These are phyloP conservation scores for Phytopythium mirpurense DNA, from an alignment of 352 stramenopile genomes.

Conservation along the genomic window DNA sequence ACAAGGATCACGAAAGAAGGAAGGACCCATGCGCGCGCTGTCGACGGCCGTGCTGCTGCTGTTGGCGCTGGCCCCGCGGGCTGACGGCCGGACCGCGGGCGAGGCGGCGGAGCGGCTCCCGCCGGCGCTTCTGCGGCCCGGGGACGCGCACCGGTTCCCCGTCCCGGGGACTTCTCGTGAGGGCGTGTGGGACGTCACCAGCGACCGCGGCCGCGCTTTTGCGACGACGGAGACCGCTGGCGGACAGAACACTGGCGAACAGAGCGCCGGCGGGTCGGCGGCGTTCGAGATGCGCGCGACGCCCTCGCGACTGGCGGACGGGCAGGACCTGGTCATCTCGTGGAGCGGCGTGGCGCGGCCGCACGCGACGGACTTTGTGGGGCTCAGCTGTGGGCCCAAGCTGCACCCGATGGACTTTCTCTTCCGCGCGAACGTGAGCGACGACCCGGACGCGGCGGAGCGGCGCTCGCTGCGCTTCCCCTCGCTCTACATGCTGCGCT, in stretches of 20 bases:
- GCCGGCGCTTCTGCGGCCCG: constrained; percentile 2
- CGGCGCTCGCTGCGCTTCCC: constrained; percentile 50
- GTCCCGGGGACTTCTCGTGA: neutral
- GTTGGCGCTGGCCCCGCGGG: neutral
- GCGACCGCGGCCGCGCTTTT: constrained; percentile 13
- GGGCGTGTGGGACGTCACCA: constrained; percentile 17
- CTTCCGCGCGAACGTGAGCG: constrained; percentile 25
- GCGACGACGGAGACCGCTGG: neutral
- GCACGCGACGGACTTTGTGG: constrained; percentile 59
- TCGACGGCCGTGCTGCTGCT: neutral
- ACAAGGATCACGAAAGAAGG: no score
- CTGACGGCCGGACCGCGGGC: neutral
- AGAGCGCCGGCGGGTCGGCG: neutral
- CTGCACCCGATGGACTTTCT: constrained; percentile 48
- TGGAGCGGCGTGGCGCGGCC: constrained; percentile 45
- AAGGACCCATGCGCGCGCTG: neutral
- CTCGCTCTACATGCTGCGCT: constrained; percentile 73
- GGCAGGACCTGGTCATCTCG: constrained; percentile 67
- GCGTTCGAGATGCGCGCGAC: constrained; percentile 27
- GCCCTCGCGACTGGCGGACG: constrained; percentile 43
- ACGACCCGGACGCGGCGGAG: constrained; percentile 15
- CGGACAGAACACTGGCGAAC: no score
- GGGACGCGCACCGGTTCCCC: neutral
- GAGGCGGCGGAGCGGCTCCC: neutral
- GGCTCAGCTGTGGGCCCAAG: constrained; percentile 61